Evolutionary conservation across 1,139 yeast genomes (phyloP).

Genomic region (Candida glucosophila): DNA sequence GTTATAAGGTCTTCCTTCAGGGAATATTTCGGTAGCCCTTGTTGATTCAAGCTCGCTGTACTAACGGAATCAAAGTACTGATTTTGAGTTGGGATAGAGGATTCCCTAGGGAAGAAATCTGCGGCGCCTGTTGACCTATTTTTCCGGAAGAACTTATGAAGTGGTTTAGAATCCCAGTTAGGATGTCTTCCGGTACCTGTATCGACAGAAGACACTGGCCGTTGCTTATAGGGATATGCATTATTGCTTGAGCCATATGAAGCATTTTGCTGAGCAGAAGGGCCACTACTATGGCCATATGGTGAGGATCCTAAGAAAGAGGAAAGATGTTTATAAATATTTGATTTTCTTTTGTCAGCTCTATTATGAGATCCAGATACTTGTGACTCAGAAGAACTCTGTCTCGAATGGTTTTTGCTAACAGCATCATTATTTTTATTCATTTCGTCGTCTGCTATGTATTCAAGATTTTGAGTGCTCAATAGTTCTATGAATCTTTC

Average conservation of each 20-base stretch:
- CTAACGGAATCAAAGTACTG: too few species aligned
- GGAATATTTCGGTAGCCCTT: not conserved
- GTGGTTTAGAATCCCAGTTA: too few species aligned
- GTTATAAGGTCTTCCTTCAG: not conserved
- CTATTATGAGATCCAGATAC: too few species aligned
- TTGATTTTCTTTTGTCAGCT: too few species aligned
- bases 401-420: slow-evolving; percentile 11
- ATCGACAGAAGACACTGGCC: slow-evolving; percentile 54
- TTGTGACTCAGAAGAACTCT: slow-evolving; percentile 12
- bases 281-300: not conserved
- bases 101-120: too few species aligned
- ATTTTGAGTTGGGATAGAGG: too few species aligned
- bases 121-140: slow-evolving; percentile 21
- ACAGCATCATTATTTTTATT: slow-evolving; percentile 2
- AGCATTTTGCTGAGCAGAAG: too few species aligned
- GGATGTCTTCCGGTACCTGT: too few species aligned
- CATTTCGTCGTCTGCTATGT: slow-evolving; percentile 4
- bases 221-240: slow-evolving; percentile 12
- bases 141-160: slow-evolving; percentile 50
- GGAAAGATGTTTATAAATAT: slow-evolving; percentile 7
- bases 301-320: not conserved
- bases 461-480: slow-evolving; percentile 19
- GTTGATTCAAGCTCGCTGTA: too few species aligned
- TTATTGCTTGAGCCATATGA: not conserved
- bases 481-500: slow-evolving; percentile 42